These are phyloP conservation scores for Dictyostelium capitatum DNA, from an alignment of 78 protist species.

Conservation along the genomic window DNA sequence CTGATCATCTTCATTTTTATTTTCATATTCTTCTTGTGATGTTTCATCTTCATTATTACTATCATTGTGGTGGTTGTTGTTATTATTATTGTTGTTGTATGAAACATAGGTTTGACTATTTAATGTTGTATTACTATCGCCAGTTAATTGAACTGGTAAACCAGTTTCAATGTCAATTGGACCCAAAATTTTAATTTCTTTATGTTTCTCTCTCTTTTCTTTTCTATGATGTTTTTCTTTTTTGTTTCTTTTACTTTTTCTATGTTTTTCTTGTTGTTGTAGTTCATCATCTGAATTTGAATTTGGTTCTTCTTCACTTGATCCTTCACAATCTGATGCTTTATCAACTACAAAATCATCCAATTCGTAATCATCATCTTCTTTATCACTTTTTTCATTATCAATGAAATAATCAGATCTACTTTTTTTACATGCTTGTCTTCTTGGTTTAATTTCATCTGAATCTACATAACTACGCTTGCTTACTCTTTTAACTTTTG, in stretches of 20 bases:
- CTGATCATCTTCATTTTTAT: not conserved
- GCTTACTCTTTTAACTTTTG: not conserved
- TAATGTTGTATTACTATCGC: too few species aligned
- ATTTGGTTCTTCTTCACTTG: conserved; percentile 16
- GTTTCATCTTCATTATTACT: not conserved
- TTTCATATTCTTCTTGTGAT: not conserved
- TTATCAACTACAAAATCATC: conserved; percentile 75
- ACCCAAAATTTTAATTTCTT: not conserved
- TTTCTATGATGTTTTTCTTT: not conserved
- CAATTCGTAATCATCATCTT: conserved; percentile 2
- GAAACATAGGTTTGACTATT: too few species aligned
- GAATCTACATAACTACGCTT: not conserved
- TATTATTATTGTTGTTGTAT: not conserved
- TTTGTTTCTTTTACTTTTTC: not conserved
- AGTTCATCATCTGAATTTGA: not conserved
- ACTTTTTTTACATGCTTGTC: not conserved
- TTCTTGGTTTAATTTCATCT: not conserved
- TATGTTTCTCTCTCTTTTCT: not conserved
- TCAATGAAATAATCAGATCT: conserved; percentile 23
- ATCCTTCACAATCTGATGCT: conserved; percentile 31
- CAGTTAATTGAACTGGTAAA: not conserved
- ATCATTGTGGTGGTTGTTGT: not conserved
- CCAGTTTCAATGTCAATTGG: not conserved
- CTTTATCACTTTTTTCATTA: conserved; percentile 23
- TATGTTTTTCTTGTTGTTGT: not conserved